Conservation (phyloP, 2,329 filamentous ascomycete species). For the Monosporascus cannonballus region DNA sequence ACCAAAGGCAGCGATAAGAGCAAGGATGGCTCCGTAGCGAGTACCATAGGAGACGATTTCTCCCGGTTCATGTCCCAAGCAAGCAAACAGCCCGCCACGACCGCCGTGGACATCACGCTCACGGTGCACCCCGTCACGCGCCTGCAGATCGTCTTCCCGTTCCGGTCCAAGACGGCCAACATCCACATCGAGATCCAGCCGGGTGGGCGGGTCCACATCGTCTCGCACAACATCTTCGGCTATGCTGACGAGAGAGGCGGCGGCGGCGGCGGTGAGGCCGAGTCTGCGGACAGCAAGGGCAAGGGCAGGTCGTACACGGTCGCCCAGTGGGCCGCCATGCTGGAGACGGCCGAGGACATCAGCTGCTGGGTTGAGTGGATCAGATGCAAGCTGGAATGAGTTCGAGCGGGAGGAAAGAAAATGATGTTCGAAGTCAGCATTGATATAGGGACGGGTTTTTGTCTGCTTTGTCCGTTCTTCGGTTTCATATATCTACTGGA, state of each 20-base stretch:
- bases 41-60: conserved; percentile 15
- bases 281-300: not conserved
- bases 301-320: conserved; percentile 3
- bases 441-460: too few relatives aligned
- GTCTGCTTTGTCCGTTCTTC: too few relatives aligned
- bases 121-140: conserved; percentile 43
- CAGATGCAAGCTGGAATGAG: conserved; percentile 18
- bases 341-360: conserved; percentile 22
- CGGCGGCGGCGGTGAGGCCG: not conserved
- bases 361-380: conserved; percentile 23
- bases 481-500: too few relatives aligned
- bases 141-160: conserved; percentile 49
- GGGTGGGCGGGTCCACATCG: conserved; percentile 53
- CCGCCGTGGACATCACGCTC: conserved; percentile 43
- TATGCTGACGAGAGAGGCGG: not conserved
- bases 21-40: conserved; percentile 14
- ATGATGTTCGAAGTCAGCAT: too few relatives aligned
- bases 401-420: not conserved
- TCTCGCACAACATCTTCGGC: conserved; percentile 49
- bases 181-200: conserved; percentile 53
- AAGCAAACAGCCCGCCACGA: not conserved
- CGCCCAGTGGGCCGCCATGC: conserved; percentile 15
- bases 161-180: conserved; percentile 41
- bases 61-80: conserved; percentile 11
- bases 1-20: conserved; percentile 10